A percentile compares a stretch with the other conserved stretches of the same genome.
Evolutionary conservation across 148 eudicot species (phyloP).

Genomic region (Rhododendron mucronatum): DNA sequence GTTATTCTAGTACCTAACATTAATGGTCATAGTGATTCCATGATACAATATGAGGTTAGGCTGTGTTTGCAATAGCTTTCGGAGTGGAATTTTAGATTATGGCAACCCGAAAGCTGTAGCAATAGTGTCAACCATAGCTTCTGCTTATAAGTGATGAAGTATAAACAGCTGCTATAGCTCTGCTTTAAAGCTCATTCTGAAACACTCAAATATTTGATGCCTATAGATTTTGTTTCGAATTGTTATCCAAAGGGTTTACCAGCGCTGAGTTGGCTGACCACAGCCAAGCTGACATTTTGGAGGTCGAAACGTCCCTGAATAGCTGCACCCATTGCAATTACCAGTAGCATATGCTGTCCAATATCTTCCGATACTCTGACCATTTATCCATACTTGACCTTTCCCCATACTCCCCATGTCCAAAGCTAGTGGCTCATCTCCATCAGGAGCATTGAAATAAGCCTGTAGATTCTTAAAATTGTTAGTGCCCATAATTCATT

Average conservation of each 20-base stretch:
- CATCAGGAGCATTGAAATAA: slow-evolving; percentile 72
- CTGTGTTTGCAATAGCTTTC: background rate
- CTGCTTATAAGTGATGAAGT: background rate
- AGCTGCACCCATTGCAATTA: slow-evolving; percentile 64
- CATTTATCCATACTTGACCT: slow-evolving; percentile 94
- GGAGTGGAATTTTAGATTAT: background rate
- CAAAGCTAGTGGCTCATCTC: slow-evolving; percentile 78
- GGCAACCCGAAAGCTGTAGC: background rate
- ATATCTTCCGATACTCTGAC: slow-evolving; percentile 87
- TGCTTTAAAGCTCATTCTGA: background rate
- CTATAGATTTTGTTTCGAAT: background rate
- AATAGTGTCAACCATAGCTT: background rate
- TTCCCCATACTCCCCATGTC: slow-evolving; percentile 98
- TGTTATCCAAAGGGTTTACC: slow-evolving; percentile 37
- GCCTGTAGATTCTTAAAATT: slow-evolving; percentile 43
- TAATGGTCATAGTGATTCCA: background rate
- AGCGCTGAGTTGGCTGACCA: slow-evolving; percentile 86
- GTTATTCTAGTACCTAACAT: background rate
- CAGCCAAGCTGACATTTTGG: slow-evolving; percentile 84
- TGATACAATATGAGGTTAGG: background rate
- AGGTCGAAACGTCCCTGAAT: slow-evolving; percentile 61
- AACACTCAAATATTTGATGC: background rate
- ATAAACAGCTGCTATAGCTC: background rate
- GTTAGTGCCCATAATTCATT: background rate
- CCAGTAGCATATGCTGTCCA: slow-evolving; percentile 73